These are phyloP conservation scores for Brettanomyces sp. DNA, from an alignment of 805 yeast species.

Conservation along the genomic window DNA sequence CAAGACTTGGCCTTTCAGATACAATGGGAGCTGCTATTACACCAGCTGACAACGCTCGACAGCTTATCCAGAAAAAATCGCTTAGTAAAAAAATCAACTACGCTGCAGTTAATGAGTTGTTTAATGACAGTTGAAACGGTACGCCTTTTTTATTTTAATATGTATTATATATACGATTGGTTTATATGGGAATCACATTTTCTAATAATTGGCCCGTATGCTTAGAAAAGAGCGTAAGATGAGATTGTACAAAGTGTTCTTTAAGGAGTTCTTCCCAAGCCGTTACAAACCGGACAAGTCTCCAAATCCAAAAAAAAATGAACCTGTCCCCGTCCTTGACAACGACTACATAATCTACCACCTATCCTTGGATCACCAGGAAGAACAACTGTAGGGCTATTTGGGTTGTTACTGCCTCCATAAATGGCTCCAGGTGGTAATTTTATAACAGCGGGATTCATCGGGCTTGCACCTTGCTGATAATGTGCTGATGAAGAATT, in stretches of 20 bases:
- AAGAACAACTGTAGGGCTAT: conserved; percentile 33
- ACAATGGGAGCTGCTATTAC: conserved; percentile 41
- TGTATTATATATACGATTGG: too few relatives aligned
- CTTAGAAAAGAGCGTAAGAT: neutral
- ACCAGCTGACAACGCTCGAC: conserved; percentile 74
- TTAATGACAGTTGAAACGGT: conserved; percentile 15
- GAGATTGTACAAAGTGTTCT: neutral
- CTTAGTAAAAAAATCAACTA: conserved; percentile 89
- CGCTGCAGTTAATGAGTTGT: conserved; percentile 57
- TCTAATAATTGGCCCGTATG: too few relatives aligned
- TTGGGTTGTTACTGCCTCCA: conserved; percentile 1
- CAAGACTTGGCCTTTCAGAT: conserved; percentile 26
- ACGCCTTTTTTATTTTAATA: too few relatives aligned
- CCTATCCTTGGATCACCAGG: conserved; percentile 81
- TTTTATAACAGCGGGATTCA: conserved; percentile 17
- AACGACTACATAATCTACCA: conserved; percentile 63
- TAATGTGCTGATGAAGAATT: neutral
- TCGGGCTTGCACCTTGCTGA: conserved; percentile 3
- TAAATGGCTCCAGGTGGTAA: conserved; percentile 18
- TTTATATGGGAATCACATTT: too few relatives aligned
- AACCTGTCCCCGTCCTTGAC: conserved; percentile 56
- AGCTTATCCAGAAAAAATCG: conserved; percentile 64
- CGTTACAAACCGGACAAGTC: conserved; percentile 54
- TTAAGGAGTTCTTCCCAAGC: conserved; percentile 48
- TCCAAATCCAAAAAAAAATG: conserved; percentile 51